Conservation (phyloP, 768 basidiomycete species). For the Trametes maxima region DNA sequence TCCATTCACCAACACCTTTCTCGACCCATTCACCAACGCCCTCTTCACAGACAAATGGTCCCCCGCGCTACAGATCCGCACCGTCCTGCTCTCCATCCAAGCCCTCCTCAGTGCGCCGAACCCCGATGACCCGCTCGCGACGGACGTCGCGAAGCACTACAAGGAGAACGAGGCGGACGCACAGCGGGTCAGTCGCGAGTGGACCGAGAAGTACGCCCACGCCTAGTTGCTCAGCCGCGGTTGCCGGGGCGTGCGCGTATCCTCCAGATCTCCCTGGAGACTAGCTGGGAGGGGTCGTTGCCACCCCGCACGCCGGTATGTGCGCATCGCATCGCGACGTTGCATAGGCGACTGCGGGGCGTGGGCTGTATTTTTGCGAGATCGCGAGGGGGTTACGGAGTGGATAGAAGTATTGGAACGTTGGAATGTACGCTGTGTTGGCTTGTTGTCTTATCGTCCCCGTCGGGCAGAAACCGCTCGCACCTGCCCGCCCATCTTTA, state of each 20-base stretch:
- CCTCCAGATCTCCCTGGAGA: not conserved
- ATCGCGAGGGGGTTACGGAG: not conserved
- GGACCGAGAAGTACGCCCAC: slow-evolving; percentile 88
- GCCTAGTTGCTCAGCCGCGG: slow-evolving; percentile 22
- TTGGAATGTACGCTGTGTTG: slow-evolving; percentile 16
- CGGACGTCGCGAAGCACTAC: slow-evolving; percentile 97
- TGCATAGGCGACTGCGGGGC: not conserved
- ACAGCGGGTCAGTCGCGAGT: slow-evolving; percentile 88
- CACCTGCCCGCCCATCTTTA: too few relatives aligned
- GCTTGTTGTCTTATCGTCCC: not conserved
- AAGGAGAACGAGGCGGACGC: slow-evolving; percentile 97
- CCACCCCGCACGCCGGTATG: too few relatives aligned
- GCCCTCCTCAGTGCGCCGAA: slow-evolving; percentile 96
- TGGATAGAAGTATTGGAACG: slow-evolving; percentile 6
- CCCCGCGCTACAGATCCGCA: slow-evolving; percentile 97
- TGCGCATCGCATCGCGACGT: not conserved
- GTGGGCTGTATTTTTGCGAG: not conserved
- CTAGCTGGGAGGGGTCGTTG: too few relatives aligned
- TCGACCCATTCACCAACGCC: not conserved
- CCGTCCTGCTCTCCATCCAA: slow-evolving; percentile 94
- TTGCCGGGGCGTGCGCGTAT: not conserved
- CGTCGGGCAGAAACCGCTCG: not conserved
- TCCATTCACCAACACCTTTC: not conserved
- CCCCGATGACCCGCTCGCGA: slow-evolving; percentile 93
- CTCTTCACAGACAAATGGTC: slow-evolving; percentile 92